These are phyloP conservation scores for Penicillium olsonii DNA, from an alignment of 2,329 filamentous ascomycete species.

Conservation along the genomic window DNA sequence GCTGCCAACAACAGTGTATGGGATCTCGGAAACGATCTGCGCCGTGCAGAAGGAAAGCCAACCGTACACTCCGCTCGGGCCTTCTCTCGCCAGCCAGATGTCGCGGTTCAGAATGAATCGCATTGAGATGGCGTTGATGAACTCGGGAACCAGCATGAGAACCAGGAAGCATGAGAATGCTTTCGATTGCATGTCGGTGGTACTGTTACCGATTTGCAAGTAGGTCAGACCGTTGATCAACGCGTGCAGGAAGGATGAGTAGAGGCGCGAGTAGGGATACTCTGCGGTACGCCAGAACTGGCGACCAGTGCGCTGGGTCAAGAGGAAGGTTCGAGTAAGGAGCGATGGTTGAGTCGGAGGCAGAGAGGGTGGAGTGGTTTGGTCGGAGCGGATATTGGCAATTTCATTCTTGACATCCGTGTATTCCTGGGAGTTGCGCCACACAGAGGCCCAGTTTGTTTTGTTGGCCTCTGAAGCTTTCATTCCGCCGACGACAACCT, in stretches of 20 bases:
- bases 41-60: conserved; percentile 71
- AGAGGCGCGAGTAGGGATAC: conserved; percentile 73
- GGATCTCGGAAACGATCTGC: conserved; percentile 68
- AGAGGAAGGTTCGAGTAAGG: conserved; percentile 60
- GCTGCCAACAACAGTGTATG: conserved; percentile 61
- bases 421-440: conserved; percentile 63
- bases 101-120: conserved; percentile 70
- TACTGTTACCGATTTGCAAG: conserved; percentile 63
- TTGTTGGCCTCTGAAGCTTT: conserved; percentile 52
- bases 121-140: conserved; percentile 69
- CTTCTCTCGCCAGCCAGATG: conserved; percentile 68
- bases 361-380: conserved; percentile 38
- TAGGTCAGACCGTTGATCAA: conserved; percentile 76
- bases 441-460: conserved; percentile 69
- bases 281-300: conserved; percentile 73
- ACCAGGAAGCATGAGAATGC: conserved; percentile 69
- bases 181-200: conserved; percentile 67
- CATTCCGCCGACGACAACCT: conserved; percentile 57
- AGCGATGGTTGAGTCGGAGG: conserved; percentile 47
- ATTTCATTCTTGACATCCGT: conserved; percentile 62
- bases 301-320: conserved; percentile 68
- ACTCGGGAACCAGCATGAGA: conserved; percentile 63
- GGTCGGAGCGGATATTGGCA: conserved; percentile 56
- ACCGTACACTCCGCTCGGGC: conserved; percentile 69
- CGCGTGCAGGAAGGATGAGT: conserved; percentile 65